Evolutionary conservation across 78 protist genomes (phyloP).

Genomic region (Planoprotostelium fungivorum): DNA sequence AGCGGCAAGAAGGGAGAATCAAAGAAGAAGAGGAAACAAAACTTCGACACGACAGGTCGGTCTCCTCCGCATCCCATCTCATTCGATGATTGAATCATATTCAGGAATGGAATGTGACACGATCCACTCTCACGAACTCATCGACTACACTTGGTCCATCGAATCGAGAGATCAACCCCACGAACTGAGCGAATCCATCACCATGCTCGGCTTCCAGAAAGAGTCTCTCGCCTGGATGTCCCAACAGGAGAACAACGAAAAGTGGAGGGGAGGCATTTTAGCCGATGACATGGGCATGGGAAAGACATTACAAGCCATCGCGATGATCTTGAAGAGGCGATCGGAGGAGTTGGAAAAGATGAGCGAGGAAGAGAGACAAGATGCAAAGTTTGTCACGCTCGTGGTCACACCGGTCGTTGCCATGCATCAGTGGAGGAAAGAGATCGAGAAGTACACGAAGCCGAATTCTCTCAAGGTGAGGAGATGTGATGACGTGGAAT

Average conservation of each 20-base stretch:
- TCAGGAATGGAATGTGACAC: not conserved
- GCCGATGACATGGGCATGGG: slow-evolving; percentile 81
- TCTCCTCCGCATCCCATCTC: no score
- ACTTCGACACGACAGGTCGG: no score
- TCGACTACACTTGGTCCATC: not conserved
- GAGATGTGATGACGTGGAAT: no score
- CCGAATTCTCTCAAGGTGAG: slow-evolving; percentile 20
- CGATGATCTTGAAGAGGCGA: slow-evolving; percentile 20
- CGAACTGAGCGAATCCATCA: not conserved
- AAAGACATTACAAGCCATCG: slow-evolving; percentile 59
- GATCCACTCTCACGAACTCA: not conserved
- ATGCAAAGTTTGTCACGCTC: not conserved
- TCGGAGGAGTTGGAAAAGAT: not conserved
- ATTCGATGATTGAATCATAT: no score
- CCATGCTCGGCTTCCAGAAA: not conserved
- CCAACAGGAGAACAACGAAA: not conserved
- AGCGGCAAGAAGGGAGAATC: no score
- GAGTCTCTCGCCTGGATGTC: not conserved
- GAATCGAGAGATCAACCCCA: not conserved
- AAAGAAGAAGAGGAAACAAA: no score
- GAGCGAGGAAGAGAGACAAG: not conserved
- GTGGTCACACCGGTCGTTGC: slow-evolving; percentile 7
- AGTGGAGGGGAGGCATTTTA: slow-evolving; percentile 46
- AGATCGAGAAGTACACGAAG: slow-evolving; percentile 11
- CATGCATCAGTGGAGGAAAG: slow-evolving; percentile 32